Conservation (phyloP, 768 basidiomycete species). For the Lactarius tabidus region DNA sequence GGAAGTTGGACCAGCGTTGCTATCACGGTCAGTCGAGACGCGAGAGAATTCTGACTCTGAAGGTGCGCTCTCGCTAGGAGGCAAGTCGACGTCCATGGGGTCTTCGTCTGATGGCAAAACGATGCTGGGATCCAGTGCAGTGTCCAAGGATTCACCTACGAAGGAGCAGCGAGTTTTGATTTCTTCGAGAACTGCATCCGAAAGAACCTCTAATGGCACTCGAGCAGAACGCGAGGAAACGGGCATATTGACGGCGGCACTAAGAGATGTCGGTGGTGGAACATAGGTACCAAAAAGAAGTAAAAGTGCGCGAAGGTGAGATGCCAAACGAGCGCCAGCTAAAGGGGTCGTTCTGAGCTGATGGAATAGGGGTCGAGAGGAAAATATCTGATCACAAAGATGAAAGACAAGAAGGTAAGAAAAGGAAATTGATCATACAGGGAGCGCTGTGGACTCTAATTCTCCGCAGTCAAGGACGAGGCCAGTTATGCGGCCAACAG, state of each 20-base stretch:
- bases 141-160: conserved; percentile 61
- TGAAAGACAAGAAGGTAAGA: background rate
- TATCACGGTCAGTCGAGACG: conserved; percentile 42
- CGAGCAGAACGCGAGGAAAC: conserved; percentile 56
- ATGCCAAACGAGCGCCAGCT: conserved; percentile 77
- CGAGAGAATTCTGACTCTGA: conserved; percentile 69
- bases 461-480: conserved; percentile 92
- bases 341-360: conserved; percentile 80
- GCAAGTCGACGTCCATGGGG: conserved; percentile 43
- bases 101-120: conserved; percentile 30
- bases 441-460: conserved; percentile 82
- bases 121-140: conserved; percentile 27
- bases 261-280: conserved; percentile 74
- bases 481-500: conserved; percentile 86
- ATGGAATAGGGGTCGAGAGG: conserved; percentile 82
- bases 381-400: conserved; percentile 64
- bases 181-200: conserved; percentile 79
- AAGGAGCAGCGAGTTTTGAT: conserved; percentile 89
- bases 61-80: conserved; percentile 51
- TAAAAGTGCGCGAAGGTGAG: conserved; percentile 76
- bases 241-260: conserved; percentile 59
- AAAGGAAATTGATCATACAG: conserved; percentile 49
- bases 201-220: conserved; percentile 76
- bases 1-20: conserved; percentile 43
- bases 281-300: conserved; percentile 79